Conservation (phyloP, 2,329 filamentous ascomycete genomes). For the Leptoxyphium fumago region DNA sequence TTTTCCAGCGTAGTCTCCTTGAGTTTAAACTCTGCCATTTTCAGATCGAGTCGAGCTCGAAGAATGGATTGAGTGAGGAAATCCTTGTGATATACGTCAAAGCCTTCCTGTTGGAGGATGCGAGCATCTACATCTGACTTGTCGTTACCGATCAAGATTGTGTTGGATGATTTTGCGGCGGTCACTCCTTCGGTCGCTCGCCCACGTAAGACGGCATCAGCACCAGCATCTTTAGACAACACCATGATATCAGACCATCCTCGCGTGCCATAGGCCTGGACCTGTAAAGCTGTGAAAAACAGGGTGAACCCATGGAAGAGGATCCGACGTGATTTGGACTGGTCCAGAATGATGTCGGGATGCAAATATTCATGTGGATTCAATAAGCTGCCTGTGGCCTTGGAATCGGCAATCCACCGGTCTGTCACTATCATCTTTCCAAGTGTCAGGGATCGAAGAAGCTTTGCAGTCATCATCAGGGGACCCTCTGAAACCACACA, state of each 20-base stretch:
- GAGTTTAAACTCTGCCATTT: slow-evolving; percentile 23
- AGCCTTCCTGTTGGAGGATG: slow-evolving; percentile 20
- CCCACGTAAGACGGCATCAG: slow-evolving; percentile 14
- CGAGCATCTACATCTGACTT: slow-evolving; percentile 23
- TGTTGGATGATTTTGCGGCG: slow-evolving; percentile 1
- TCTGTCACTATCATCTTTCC: slow-evolving; percentile 33
- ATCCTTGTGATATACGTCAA: slow-evolving; percentile 27
- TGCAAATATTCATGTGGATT: slow-evolving; percentile 21
- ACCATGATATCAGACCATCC: slow-evolving; percentile 25
- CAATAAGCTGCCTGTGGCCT: slow-evolving; percentile 22
- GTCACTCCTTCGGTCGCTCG: slow-evolving; percentile 11
- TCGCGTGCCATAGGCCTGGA: slow-evolving; percentile 19
- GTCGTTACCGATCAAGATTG: slow-evolving; percentile 25
- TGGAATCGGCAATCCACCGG: slow-evolving; percentile 29
- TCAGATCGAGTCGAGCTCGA: slow-evolving; percentile 25
- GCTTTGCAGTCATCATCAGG: slow-evolving; percentile 30
- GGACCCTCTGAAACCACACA: slow-evolving; percentile 25
- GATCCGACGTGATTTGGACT: slow-evolving; percentile 24
- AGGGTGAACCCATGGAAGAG: slow-evolving; percentile 36
- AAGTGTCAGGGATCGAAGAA: slow-evolving; percentile 28
- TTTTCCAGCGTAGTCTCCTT: no score
- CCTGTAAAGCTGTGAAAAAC: slow-evolving; percentile 30
- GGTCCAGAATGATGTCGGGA: slow-evolving; percentile 8
- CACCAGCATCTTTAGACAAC: slow-evolving; percentile 25
- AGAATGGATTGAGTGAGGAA: slow-evolving; percentile 29